These are phyloP conservation scores for Trichosporon faecale DNA, from an alignment of 1,284 basidiomycete genomes.

Conservation along the genomic window DNA sequence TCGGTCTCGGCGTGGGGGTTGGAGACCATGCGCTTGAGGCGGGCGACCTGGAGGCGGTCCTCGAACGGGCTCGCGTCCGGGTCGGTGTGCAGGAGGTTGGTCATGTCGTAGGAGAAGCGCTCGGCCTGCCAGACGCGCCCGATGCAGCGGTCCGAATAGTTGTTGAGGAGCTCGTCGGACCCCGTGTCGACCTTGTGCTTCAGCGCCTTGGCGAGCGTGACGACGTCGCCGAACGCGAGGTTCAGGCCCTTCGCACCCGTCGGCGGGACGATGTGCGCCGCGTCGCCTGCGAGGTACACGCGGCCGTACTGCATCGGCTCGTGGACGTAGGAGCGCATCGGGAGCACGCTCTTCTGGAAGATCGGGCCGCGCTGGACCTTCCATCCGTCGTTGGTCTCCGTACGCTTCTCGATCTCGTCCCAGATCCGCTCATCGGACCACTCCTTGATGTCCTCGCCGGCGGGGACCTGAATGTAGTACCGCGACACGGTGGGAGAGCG, in stretches of 20 bases:
- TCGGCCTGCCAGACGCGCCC: conserved; percentile 28
- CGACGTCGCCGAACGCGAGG: conserved; percentile 26
- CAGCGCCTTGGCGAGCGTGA: conserved; percentile 25
- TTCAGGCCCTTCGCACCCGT: conserved; percentile 28
- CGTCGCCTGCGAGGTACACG: conserved; percentile 27
- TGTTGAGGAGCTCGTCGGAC: conserved; percentile 18
- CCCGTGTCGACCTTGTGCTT: conserved; percentile 25
- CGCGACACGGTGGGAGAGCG: conserved; percentile 24
- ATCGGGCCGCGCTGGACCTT: conserved; percentile 25
- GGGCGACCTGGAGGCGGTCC: conserved; percentile 24
- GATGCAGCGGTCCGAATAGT: conserved; percentile 24
- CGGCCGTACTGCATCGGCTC: conserved; percentile 29
- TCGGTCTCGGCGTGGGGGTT: conserved; percentile 20
- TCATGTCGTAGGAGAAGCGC: conserved; percentile 30
- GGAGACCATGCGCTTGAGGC: conserved; percentile 22
- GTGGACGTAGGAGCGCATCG: conserved; percentile 27
- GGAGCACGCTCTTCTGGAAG: conserved; percentile 26
- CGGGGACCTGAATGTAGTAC: conserved; percentile 28
- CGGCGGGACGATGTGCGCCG: conserved; percentile 26
- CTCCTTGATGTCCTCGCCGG: conserved; percentile 22
- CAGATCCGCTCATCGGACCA: conserved; percentile 27
- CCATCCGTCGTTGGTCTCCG: conserved; percentile 23
- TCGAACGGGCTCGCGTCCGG: conserved; percentile 17
- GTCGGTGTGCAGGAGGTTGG: conserved; percentile 27
- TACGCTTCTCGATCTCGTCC: conserved; percentile 23